Base-by-base conservation (phyloP, 1,139 yeast species). In the Pichia sp. region DNA sequence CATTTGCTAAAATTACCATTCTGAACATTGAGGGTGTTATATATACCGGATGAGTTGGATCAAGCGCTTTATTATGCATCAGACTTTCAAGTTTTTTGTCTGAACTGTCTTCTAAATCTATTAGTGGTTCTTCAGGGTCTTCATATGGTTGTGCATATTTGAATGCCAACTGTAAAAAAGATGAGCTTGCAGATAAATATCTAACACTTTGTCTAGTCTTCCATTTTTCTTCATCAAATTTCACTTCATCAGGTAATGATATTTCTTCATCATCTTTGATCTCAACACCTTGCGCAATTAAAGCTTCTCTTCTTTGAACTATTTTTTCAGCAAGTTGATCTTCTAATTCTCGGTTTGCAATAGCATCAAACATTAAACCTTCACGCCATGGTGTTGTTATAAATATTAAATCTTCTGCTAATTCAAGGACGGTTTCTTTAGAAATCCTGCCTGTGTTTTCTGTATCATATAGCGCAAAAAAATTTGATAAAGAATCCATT, bases 1-100 rank as follows among this genome's bases (percentile, higher is more conserved):
- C 97, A 62, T 90, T 96, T 0, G 97, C 97, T 16, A 92, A 70
- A 4, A 92, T 70, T 2, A 92, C 95, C 98, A 92, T 92, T 54
- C 98, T 72, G 67, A 92, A 92, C 0, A 96, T 89, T 0, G 97
- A 90, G 28, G 90, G 68, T 45, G 86, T 86, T 47, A 92, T 74
- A 46, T 70, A 78, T 22, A 84, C 80, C 0, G 95, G 95, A 11
- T 81, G 74, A 35, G 76, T 73, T 2, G 96, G 96, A 60, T 89
- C 85, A 38, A 87, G 67, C 0, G 96, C 96, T 1, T 80, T 86
- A 59, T 87, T 87, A 44, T 87, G 78, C 53, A 61, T 77, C 64
- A 64, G 68, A 16, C 46, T 42, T 27, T 51, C 42, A 9, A 37
- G 31, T 35, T 35, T 46, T 40, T 58, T 63, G 9, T 34, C 34